phyloP scores from a whole-genome alignment of 768 basidiomycete genomes.

The Russula lepida region DNA sequence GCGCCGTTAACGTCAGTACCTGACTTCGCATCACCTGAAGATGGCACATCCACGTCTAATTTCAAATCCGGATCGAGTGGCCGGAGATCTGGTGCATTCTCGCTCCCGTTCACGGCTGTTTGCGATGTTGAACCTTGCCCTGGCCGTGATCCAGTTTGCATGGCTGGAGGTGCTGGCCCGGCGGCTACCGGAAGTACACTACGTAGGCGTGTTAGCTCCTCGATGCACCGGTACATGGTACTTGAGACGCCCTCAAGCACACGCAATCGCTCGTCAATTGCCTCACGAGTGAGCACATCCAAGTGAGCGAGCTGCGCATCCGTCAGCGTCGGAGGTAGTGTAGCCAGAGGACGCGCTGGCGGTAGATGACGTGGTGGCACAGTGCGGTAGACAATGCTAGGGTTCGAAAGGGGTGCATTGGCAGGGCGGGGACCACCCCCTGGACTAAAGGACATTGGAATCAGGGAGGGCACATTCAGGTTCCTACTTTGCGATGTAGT shows the following conservation, averaged over 20 bases:
- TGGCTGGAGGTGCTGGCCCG: background rate
- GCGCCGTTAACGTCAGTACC: conserved; percentile 13
- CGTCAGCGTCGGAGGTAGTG: conserved; percentile 41
- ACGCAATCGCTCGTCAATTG: conserved; percentile 76
- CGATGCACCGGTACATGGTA: conserved; percentile 63
- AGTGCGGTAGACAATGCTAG: conserved; percentile 14
- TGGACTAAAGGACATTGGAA: conserved; percentile 36
- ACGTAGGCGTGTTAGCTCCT: conserved; percentile 68
- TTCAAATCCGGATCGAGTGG: conserved; percentile 7
- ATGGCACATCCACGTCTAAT: background rate
- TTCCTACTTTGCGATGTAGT: conserved; percentile 13
- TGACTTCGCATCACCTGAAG: conserved; percentile 10
- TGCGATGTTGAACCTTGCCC: conserved; percentile 1
- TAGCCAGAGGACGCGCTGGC: conserved; percentile 21
- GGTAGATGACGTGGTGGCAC: conserved; percentile 1
- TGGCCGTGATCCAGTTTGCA: conserved; percentile 9
- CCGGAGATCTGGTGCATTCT: conserved; percentile 6
- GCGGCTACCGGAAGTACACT: conserved; percentile 43
- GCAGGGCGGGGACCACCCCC: conserved; percentile 4
- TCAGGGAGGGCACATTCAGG: conserved; percentile 27
- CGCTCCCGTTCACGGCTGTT: background rate
- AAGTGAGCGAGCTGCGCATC: conserved; percentile 57
- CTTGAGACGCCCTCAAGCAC: conserved; percentile 72
- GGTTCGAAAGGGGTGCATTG: conserved; percentile 7
- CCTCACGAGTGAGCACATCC: conserved; percentile 64